These are phyloP conservation scores for Pyrenochaeta sp. DNA, from an alignment of 2,329 filamentous ascomycete genomes.

Conservation along the genomic window DNA sequence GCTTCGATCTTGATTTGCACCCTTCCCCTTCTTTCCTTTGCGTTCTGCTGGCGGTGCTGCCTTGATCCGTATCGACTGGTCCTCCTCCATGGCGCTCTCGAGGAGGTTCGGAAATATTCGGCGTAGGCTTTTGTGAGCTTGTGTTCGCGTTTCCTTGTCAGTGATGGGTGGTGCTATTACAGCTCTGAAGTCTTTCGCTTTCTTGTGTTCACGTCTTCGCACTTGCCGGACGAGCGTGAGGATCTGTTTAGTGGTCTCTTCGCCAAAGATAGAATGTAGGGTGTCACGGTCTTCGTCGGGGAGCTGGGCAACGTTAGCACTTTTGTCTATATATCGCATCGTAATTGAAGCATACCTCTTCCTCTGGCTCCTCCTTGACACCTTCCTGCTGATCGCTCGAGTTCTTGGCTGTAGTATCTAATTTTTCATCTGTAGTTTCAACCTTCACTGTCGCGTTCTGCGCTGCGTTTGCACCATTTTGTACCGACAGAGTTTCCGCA, in stretches of 20 bases:
- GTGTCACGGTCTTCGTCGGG: constrained; percentile 48
- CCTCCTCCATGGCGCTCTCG: constrained; percentile 78
- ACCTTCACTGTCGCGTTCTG: constrained; percentile 7
- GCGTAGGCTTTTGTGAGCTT: constrained; percentile 73
- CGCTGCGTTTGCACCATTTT: constrained; percentile 22
- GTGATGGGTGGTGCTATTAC: constrained; percentile 63
- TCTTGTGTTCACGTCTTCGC: constrained; percentile 62
- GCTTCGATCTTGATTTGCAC: constrained; percentile 32
- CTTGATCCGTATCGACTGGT: constrained; percentile 71
- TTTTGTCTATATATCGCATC: background rate
- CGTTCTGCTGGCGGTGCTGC: constrained; percentile 52
- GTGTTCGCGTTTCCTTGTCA: constrained; percentile 68
- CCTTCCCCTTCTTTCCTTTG: constrained; percentile 41
- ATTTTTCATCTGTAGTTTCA: constrained; percentile 27
- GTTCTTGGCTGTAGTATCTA: background rate
- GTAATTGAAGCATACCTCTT: constrained; percentile 15
- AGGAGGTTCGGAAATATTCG: constrained; percentile 81
- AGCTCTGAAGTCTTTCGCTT: constrained; percentile 63
- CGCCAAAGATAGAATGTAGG: constrained; percentile 61
- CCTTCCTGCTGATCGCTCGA: constrained; percentile 27
- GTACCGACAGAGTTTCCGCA: constrained; percentile 26
- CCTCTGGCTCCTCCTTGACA: constrained; percentile 19
- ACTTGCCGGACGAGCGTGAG: constrained; percentile 65
- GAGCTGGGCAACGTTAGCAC: constrained; percentile 35
- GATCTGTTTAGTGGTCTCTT: constrained; percentile 59